Percentiles rank a stretch among this genome's conserved stretches.
Conservation (phyloP, 139 green algal genomes). For the Dunaliella primolecta region DNA sequence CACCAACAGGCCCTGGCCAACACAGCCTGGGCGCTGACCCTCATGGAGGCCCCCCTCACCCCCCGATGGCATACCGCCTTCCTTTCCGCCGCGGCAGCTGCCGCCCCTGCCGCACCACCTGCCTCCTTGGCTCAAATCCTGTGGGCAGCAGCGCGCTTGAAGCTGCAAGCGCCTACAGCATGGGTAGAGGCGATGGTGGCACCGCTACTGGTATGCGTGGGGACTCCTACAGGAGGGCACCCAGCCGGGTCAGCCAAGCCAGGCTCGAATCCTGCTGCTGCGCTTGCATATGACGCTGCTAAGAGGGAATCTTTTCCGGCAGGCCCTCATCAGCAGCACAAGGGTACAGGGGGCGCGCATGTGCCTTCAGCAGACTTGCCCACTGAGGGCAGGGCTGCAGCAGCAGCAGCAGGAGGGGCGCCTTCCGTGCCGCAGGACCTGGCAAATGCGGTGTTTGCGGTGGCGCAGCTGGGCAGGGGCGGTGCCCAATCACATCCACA, state of each 20-base stretch:
- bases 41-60: slow-evolving; percentile 2
- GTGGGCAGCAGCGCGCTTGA: neutral
- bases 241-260: no score
- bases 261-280: no score
- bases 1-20: slow-evolving; percentile 3
- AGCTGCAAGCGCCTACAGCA: neutral
- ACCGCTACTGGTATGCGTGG: neutral
- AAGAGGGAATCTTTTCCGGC: neutral
- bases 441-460: neutral
- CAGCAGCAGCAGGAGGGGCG: neutral
- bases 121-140: slow-evolving; percentile 4
- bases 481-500: neutral
- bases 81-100: neutral
- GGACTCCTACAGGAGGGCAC: no score
- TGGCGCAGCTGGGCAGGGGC: neutral
- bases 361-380: neutral
- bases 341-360: no score
- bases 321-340: neutral
- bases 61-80: neutral
- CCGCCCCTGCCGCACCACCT: neutral
- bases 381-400: neutral
- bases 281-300: neutral
- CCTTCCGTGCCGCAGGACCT: neutral
- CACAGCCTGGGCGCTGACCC: slow-evolving; percentile 6
- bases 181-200: neutral